Base-by-base conservation (phyloP, 106 monocot genomes). In the Phalaenopsis equestris region DNA sequence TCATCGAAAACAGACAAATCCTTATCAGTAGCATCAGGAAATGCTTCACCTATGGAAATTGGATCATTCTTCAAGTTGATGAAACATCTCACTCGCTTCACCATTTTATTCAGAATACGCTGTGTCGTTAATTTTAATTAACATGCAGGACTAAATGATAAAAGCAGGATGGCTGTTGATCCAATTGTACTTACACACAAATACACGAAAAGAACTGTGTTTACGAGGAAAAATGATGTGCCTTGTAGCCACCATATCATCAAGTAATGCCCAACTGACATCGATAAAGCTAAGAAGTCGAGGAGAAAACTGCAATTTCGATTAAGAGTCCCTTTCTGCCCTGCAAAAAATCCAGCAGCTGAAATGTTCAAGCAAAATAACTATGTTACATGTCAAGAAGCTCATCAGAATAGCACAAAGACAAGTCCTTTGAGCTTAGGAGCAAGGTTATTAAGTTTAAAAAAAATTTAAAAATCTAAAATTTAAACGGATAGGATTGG, bases 241-340 rank as follows among this genome's bases (percentile, higher is more conserved):
- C 97, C 97, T 78, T 88, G 91, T 72, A 98, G 92, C 89, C 94
- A 98, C 89, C 90, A 92, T 45, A 92, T 92, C 77, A 84, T 85
- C 76, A 94, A 78, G 79, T 94, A 94, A 94, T 98, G 97, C 74
- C 94, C 87, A 52, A 92, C 56, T 47, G 89, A 84, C 89, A 89
- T 98, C 42, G 82, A 65, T 64, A 94, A 85, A 24, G 92, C 81
- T 84, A 90, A 79, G 70, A 90, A 84, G 74, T 98, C 97, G 37
- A 98, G 86, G 47, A 94, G 21, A 80, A 98, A 94, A 56, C 94
- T 87, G 81, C 86, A 92, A 79, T 98, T 87, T 75, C 94, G 84
- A 38, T 84, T 81, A 38, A 98, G 78, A 42, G 73, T 65, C 8
- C 86, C 89, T 81, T 89, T 94, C 92, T 83, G 88, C 82, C 94